Evolutionary conservation across 148 eudicot genomes (phyloP).

Genomic region (Heliamphora exappendiculata): DNA sequence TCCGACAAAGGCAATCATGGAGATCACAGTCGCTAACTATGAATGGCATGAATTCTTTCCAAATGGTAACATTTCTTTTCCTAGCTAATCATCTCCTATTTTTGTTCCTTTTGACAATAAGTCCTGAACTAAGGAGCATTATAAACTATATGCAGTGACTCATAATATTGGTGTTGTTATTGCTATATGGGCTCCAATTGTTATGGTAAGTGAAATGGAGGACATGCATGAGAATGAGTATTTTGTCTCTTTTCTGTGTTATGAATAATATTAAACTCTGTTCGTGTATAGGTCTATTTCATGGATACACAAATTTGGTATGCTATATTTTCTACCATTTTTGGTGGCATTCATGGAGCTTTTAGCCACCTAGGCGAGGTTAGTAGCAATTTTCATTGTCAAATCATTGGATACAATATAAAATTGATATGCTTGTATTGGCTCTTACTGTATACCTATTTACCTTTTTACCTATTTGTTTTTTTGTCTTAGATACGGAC

Average conservation of each 20-base stretch:
- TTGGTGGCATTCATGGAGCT: conserved; percentile 97
- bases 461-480: too few relatives aligned
- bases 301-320: conserved; percentile 99
- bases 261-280: conserved; percentile 5
- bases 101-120: conserved; percentile 5
- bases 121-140: conserved; percentile 22
- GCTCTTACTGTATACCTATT: background rate
- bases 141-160: conserved; percentile 47
- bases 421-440: conserved; percentile 3
- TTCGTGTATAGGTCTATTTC: conserved; percentile 67
- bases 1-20: conserved; percentile 78
- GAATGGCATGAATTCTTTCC: conserved; percentile 95
- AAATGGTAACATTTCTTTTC: conserved; percentile 40
- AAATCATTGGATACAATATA: background rate
- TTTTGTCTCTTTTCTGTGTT: conserved; percentile 12
- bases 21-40: conserved; percentile 48
- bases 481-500: conserved; percentile 85
- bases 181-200: conserved; percentile 87
- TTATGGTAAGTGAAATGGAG: conserved; percentile 59
- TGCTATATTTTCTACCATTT: conserved; percentile 81
- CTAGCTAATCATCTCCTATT: conserved; percentile 5
- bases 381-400: conserved; percentile 18
- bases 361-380: conserved; percentile 99
- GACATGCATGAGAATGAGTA: background rate
- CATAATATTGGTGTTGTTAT: conserved; percentile 73